Evolutionary conservation across 2,329 filamentous ascomycete species (phyloP).

Genomic region (Microdochium trichocladiopsis): DNA sequence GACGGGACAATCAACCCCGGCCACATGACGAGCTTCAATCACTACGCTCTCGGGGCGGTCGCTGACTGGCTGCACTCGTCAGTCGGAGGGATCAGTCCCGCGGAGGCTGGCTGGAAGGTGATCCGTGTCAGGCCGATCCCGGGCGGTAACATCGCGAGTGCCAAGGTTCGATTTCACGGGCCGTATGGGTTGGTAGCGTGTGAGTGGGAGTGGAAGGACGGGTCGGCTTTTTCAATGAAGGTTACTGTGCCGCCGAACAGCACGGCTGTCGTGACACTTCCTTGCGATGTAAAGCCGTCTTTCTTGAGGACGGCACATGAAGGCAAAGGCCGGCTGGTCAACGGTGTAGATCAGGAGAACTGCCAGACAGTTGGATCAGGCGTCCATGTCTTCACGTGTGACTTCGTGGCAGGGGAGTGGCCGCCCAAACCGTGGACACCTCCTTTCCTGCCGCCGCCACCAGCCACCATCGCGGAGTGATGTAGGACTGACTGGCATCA

Average conservation of each 20-base stretch:
- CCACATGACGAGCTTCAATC: no score
- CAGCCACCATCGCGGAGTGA: no score
- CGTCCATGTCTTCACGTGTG: no score
- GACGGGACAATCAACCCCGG: conserved; percentile 24
- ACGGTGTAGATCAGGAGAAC: no score
- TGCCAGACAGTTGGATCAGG: no score
- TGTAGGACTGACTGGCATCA: no score
- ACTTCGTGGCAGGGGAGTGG: no score
- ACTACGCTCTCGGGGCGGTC: conserved; percentile 27
- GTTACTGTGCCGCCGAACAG: conserved; percentile 1
- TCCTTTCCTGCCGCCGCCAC: no score
- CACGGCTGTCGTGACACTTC: neutral
- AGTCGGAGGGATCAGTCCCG: conserved; percentile 17
- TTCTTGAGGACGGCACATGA: no score
- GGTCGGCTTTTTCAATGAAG: neutral
- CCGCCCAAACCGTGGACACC: no score
- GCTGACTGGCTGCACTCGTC: conserved; percentile 26
- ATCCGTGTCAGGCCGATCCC: conserved; percentile 1
- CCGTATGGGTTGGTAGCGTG: conserved; percentile 1
- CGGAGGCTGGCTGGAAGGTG: conserved; percentile 13
- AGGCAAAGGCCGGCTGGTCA: no score
- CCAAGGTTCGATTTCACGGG: neutral
- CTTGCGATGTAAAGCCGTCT: neutral
- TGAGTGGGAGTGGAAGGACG: neutral
- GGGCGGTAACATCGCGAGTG: conserved; percentile 2